Evolutionary conservation across 768 basidiomycete genomes (phyloP).

Genomic region (Coprinopsis sp.): DNA sequence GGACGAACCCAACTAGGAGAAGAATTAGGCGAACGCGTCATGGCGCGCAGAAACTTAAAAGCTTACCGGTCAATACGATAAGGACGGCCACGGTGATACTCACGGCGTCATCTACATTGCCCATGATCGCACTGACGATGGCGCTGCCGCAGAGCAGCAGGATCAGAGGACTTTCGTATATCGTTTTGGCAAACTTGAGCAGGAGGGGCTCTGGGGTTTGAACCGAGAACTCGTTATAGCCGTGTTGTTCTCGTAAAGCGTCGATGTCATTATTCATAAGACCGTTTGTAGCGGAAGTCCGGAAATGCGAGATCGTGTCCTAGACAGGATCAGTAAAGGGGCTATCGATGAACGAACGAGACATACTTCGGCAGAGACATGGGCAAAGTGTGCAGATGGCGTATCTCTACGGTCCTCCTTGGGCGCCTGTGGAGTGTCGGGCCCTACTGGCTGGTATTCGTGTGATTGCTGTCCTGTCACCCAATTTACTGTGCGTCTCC

Average conservation of each 20-base stretch:
- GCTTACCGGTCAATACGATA: constrained; percentile 87
- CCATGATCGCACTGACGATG: constrained; percentile 83
- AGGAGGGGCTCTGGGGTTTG: constrained; percentile 72
- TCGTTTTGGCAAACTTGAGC: constrained; percentile 90
- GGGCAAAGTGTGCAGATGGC: constrained; percentile 65
- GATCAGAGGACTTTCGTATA: constrained; percentile 93
- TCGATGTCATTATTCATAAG: constrained; percentile 60
- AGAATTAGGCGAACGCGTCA: constrained; percentile 14
- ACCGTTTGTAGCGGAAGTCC: constrained; percentile 58
- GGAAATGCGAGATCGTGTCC: constrained; percentile 73
- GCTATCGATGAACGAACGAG: constrained; percentile 3
- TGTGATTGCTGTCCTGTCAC: constrained; percentile 35
- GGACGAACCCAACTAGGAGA: constrained; percentile 80
- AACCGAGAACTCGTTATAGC: constrained; percentile 94
- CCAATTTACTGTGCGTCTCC: constrained; percentile 40
- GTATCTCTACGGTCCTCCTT: constrained; percentile 43
- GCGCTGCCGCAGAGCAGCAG: constrained; percentile 89
- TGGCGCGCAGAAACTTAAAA: background rate
- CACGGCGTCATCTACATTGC: constrained; percentile 92
- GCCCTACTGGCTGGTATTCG: constrained; percentile 33
- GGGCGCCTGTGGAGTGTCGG: constrained; percentile 26
- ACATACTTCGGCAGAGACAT: constrained; percentile 59
- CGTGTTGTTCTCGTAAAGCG: constrained; percentile 60
- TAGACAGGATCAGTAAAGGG: no score
- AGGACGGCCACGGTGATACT: constrained; percentile 90